Base-by-base conservation (phyloP, 2,329 filamentous ascomycete species). In the Colletotrichum sojae region DNA sequence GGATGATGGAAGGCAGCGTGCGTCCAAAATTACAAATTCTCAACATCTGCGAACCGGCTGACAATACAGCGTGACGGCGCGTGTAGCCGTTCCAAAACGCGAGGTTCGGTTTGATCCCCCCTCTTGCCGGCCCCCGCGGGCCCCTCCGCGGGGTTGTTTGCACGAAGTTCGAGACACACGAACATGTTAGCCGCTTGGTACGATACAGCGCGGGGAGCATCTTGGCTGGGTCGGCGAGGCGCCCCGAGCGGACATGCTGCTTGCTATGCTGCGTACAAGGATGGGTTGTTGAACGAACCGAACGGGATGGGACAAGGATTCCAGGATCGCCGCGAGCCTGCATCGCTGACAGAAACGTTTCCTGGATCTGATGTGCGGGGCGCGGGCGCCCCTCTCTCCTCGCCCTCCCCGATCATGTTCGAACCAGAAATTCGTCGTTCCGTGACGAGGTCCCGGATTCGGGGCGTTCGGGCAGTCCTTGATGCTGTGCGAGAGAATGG, bases 291-390 rank as follows among this genome's bases (percentile, higher is more conserved):
- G 16, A n/a, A 18, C 10, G 40, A 40, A 40, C 18, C 61, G 18
- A 64, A 43, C 9, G 20, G 57, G 40, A 39, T 22, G 51, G 31
- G 49, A n/a, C 54, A 15, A 56, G 43, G 43, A 46, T 27, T 39
- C 36, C 43, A 66, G 55, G 62, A 66, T 66, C 56, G 43, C 56
- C 55, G 40, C 46, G 25, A 18, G 51, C 43, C 55, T 55, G 62
- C 66, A 61, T 49, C 45, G 62, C 66, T 66, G 62, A 66, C 62
- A 69, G 62, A 66, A 69, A 56, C 53, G 63, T 69, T 56, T 61
- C 55, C 48, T 25, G 55, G 31, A 45, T 31, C 16, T 39, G 51
- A 46, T 48, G 54, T 65, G 49, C 46, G 36, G 25, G 31, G 8
- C 8, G 31, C 9, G 27, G 27, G 27, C 27, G 8, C 8, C 31